These are phyloP conservation scores for Aureobasidium sp. DNA, from an alignment of 2,329 filamentous ascomycete genomes.

Conservation along the genomic window DNA sequence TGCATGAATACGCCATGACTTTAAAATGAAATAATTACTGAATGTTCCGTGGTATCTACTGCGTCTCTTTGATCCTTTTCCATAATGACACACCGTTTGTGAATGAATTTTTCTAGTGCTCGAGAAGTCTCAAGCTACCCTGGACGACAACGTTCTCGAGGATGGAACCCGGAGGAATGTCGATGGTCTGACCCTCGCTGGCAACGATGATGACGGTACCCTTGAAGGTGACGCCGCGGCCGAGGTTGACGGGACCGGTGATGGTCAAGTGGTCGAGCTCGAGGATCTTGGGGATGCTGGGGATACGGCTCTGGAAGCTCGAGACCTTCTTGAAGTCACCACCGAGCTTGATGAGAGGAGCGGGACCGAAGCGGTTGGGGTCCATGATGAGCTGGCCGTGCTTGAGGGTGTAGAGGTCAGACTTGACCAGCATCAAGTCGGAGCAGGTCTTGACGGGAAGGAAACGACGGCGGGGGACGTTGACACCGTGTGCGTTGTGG, in stretches of 20 bases:
- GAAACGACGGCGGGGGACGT: constrained; percentile 95
- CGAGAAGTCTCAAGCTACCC: constrained; percentile 74
- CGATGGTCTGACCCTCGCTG: constrained; percentile 95
- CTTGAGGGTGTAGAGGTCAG: constrained; percentile 96
- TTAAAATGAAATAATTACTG: constrained; percentile 14
- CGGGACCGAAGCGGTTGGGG: constrained; percentile 90
- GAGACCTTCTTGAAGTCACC: constrained; percentile 99
- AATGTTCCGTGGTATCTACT: constrained; percentile 17
- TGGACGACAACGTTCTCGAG: constrained; percentile 99
- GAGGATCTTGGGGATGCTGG: constrained; percentile 82
- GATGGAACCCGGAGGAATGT: constrained; percentile 92
- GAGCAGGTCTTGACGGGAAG: constrained; percentile 99
- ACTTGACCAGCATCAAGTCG: constrained; percentile 99
- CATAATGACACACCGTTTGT: not conserved
- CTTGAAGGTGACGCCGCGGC: constrained; percentile 91
- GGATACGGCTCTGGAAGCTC: constrained; percentile 83
- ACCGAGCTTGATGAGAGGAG: constrained; percentile 96
- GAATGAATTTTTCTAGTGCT: constrained; percentile 46
- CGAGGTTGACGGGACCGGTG: constrained; percentile 93
- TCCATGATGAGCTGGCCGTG: constrained; percentile 98
- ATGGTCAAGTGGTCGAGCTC: constrained; percentile 95
- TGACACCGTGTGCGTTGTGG: constrained; percentile 97
- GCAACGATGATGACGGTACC: constrained; percentile 98
- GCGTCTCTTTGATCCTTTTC: constrained; percentile 8
- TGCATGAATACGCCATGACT: constrained; percentile 15